Evolutionary conservation across 192 early-diverging fungal species (phyloP), one percentile per base, ranked within the genome.

Genomic region (Dissophora ornata): DNA sequence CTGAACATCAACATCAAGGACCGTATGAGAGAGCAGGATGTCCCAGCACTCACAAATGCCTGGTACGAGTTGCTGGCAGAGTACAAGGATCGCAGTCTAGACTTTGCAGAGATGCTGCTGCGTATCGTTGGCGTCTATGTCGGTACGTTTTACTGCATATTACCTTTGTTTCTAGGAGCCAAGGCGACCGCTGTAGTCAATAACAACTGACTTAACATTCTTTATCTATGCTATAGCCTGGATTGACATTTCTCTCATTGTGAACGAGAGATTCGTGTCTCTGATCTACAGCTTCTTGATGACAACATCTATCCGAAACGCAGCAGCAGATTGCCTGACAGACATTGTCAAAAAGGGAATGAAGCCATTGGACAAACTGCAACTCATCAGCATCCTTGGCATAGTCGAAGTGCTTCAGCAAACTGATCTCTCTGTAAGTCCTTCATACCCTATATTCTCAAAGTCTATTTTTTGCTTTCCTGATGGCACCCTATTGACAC

Each of bases 301-400:
- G 38, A 63, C 84, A 1, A 77, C 80, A 12, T 80, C 80, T 18
- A 70, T 97, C 63, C 87, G 91, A 30, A 88, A 86, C 42, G 83
- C 87, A 16, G 94, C 95, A 47, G 89, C 91, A 57, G 90, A 89
- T 57, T 97, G 96, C 79, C 81, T 98, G 71, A 85, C 85, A 4
- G 90, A 94, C 68, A 91, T 97, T 68, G 86, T 97, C 32, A 86
- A 83, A 42, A 98, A 98, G 70, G 97, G 97, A 25, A 98, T 98
- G 97, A 83, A 88, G 51, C 87, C 95, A 2, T 51, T 87, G 50
- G 97, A 98, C 58, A 98, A 97, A 80, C 83, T 98, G 40, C 87
- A 86, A 33, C 83, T 98, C 61, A 86, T 97, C 25, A 91, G 94
- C 53, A 57, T 77, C 12, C 83, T 83, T 58, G 82, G 46, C 36